These are phyloP conservation scores for Zygoascus biomembranicola DNA, from an alignment of 805 yeast genomes.

Conservation along the genomic window DNA sequence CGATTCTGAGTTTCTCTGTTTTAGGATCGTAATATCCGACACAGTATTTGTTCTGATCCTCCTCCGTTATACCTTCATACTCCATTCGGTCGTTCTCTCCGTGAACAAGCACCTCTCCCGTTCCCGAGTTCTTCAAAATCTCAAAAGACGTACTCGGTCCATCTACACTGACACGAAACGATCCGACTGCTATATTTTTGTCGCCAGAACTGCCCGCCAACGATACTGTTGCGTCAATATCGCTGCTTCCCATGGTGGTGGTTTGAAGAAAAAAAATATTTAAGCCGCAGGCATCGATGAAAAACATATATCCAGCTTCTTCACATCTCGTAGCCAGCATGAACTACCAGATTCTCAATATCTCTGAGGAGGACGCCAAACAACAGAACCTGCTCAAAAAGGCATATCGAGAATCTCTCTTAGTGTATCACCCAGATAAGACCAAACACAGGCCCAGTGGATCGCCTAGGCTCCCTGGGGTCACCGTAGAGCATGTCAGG, in stretches of 20 bases:
- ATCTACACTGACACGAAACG: conserved; percentile 67
- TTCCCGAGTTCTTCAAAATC: conserved; percentile 4
- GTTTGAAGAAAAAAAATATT: conserved; percentile 1
- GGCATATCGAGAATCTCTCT: conserved; percentile 56
- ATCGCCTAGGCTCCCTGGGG: background rate
- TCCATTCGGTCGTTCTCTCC: conserved; percentile 71
- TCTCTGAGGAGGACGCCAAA: background rate
- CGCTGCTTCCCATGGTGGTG: background rate
- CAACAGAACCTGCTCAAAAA: conserved; percentile 34
- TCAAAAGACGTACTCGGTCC: conserved; percentile 55
- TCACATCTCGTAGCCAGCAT: background rate
- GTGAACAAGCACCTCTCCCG: conserved; percentile 47
- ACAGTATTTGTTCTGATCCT: conserved; percentile 40
- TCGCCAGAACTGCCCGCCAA: background rate
- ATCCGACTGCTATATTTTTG: conserved; percentile 44
- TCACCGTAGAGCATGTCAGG: conserved; percentile 41
- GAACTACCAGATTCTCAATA: conserved; percentile 1
- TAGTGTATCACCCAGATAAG: conserved; percentile 78
- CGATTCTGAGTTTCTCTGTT: conserved; percentile 55
- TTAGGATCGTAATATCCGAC: conserved; percentile 71
- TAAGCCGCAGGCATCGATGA: conserved; percentile 5
- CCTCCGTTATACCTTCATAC: conserved; percentile 48
- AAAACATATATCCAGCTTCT: background rate
- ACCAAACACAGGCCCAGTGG: background rate
- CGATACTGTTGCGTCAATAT: background rate